Conservation (phyloP, 2,329 filamentous ascomycete species). For the Blastomyces parvus region DNA sequence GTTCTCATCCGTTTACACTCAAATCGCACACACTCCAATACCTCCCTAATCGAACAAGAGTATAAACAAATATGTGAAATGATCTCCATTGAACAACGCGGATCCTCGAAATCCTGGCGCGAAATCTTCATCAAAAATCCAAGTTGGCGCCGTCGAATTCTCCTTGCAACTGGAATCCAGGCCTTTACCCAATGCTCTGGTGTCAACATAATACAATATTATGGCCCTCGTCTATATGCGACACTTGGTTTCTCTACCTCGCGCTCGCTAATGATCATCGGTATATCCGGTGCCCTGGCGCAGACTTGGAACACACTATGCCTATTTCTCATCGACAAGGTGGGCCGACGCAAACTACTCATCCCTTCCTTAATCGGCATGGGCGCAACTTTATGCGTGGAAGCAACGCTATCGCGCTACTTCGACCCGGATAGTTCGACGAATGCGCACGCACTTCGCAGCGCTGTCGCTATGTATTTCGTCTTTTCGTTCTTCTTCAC, state of each 20-base stretch:
- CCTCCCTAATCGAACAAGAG: conserved; percentile 31
- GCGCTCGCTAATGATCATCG: conserved; percentile 43
- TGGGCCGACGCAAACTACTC: conserved; percentile 42
- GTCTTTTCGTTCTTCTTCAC: conserved; percentile 40
- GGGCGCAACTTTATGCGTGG: conserved; percentile 31
- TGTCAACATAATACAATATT: conserved; percentile 40
- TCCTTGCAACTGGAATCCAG: conserved; percentile 42
- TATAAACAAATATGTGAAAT: conserved; percentile 34
- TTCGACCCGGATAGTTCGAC: conserved; percentile 22
- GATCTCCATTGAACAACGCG: conserved; percentile 30
- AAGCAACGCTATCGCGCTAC: conserved; percentile 34
- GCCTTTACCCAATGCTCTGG: conserved; percentile 42
- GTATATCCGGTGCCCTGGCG: conserved; percentile 42
- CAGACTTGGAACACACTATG: conserved; percentile 42
- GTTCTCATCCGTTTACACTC: conserved; percentile 28
- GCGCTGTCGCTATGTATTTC: conserved; percentile 41
- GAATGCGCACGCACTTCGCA: conserved; percentile 32
- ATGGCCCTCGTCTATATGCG: conserved; percentile 37
- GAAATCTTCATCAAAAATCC: conserved; percentile 36
- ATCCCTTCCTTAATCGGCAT: conserved; percentile 39
- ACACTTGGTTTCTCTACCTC: conserved; percentile 37
- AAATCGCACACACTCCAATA: conserved; percentile 15
- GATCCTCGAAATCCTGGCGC: conserved; percentile 32
- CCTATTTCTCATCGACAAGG: conserved; percentile 38
- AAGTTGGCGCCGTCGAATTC: conserved; percentile 38